Evolutionary conservation across 148 eudicot genomes (phyloP), one percentile per base, ranked within the genome.

Genomic region (Polygonum aviculare): DNA sequence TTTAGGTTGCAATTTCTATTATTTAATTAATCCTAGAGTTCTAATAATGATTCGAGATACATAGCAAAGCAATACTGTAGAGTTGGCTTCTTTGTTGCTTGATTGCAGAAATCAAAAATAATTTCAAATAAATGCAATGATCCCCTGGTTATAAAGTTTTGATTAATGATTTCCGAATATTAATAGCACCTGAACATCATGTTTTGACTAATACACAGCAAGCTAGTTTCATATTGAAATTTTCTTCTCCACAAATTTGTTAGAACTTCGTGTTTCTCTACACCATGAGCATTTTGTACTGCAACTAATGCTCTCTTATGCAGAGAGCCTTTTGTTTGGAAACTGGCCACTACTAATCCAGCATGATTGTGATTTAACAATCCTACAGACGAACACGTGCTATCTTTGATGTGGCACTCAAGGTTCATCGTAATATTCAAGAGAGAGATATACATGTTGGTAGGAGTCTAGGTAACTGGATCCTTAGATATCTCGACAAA

Each of bases 371-470:
- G 72, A 67, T 67, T 12, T 67, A 38, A 67, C 45, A 35, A 35
- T 67, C 39, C 38, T 67, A 31, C 92, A 94, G 98, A 73, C 84
- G 89, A 76, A 92, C 97, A 4, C 87, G 97, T 6, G 76, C 84
- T 77, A 81, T 81, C 69, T 94, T 94, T 78, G 93, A 92, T 51
- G 77, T 83, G 76, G 95, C 93, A 11, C 81, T 90, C 71, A 87
- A 59, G 77, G 85, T 94, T 82, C 98, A 94, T 74, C 86, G 47
- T 39, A 90, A 79, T 71, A 84, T 94, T 81, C 98, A 94, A 78
- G 81, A 88, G 51, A 87, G 95, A 77, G 95, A 94, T 76, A 80
- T 91, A 39, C 88, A 88, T 82, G 92, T 86, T 50, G 95, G 97
- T 73, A 85, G 92, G 77, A 94, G 73, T 75, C 80, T 94, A 2